Evolutionary conservation across 441 rosid genomes (phyloP), one percentile per base, ranked within the genome.

Genomic region (Croton setiger): DNA sequence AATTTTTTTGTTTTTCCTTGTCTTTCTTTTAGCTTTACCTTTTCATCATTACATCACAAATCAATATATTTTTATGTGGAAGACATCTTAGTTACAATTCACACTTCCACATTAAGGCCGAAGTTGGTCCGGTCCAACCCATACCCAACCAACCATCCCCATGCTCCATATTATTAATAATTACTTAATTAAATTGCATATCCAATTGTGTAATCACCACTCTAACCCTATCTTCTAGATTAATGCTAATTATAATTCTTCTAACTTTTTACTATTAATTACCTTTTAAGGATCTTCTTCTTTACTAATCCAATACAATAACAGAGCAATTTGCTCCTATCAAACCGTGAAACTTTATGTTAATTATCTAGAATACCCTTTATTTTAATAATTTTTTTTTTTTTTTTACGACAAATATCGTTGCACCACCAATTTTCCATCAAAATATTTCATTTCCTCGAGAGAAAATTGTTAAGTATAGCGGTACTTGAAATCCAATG

Each of bases 121-220:
- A 74, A 74, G 63, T 55, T 64, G 72, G 73, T 76, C 67, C 41
- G 67, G 69, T 78, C 80, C 80, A 80, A 78, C 80, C 71, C 78
- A 74, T 61, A 44, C 67, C 80, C 76, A 78, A 51, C 75, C 70
- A 52, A 48, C 33, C 60, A 23, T 7, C 11, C 11, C 11, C 6
- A 18, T n/a, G 8, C 18, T n/a, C 14, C 66, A 39, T 7, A 51
- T 66, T 20, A 67, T 4, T 0, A 14, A 48, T 49, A 51, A 17
- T 17, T 71, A 37, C 41, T 37, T 37, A 37, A 37, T 37, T 37
- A 4, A 37, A 37, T 27, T 27, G 31, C 31, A 0, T 27, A 27
- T 27, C 31, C 31, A 27, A 27, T 27, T 27, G 2, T 27, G 31
- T 27, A 27, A 27, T 27, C 31, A 27, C 31, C 31, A 27, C 31